These are phyloP conservation scores for Stenocarpella maydis DNA, from an alignment of 2,329 filamentous ascomycete species.

Conservation along the genomic window DNA sequence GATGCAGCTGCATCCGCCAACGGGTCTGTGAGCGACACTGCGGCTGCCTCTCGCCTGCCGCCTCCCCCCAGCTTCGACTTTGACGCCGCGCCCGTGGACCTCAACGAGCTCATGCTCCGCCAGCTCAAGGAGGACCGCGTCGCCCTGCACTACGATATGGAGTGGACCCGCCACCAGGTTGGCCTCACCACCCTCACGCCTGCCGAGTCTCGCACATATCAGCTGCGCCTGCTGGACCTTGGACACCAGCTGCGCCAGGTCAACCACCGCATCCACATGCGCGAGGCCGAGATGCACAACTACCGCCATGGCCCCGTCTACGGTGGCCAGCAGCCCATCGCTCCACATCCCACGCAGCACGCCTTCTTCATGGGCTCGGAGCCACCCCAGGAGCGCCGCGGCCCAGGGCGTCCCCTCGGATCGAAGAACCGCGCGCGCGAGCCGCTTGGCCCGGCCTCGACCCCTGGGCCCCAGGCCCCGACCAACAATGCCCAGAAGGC, in stretches of 20 bases:
- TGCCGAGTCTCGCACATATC: slow-evolving; percentile 51
- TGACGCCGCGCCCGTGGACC: slow-evolving; percentile 33
- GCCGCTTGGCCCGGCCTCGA: neutral
- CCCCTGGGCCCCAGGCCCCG: neutral
- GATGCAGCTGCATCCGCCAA: neutral
- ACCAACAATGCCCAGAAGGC: slow-evolving; percentile 27
- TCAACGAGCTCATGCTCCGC: slow-evolving; percentile 44
- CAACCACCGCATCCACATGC: slow-evolving; percentile 50
- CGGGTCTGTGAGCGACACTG: neutral
- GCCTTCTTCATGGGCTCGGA: slow-evolving; percentile 26
- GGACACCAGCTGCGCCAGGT: slow-evolving; percentile 54
- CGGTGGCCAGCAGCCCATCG: neutral
- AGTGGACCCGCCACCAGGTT: slow-evolving; percentile 51
- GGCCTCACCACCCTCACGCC: slow-evolving; percentile 44
- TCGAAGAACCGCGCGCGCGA: slow-evolving; percentile 30
- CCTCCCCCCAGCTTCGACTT: slow-evolving; percentile 26
- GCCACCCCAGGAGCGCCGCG: slow-evolving; percentile 33
- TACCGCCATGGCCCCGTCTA: neutral
- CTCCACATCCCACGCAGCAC: neutral
- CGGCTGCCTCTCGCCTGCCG: neutral
- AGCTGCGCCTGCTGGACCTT: slow-evolving; percentile 53
- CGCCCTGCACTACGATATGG: slow-evolving; percentile 52
- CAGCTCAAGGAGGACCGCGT: slow-evolving; percentile 53
- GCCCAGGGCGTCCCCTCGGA: slow-evolving; percentile 32
- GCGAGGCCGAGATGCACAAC: slow-evolving; percentile 46